Evolutionary conservation across 306 rosid species (phyloP), one percentile per base, ranked within the genome.

Genomic region (Pueraria montana): DNA sequence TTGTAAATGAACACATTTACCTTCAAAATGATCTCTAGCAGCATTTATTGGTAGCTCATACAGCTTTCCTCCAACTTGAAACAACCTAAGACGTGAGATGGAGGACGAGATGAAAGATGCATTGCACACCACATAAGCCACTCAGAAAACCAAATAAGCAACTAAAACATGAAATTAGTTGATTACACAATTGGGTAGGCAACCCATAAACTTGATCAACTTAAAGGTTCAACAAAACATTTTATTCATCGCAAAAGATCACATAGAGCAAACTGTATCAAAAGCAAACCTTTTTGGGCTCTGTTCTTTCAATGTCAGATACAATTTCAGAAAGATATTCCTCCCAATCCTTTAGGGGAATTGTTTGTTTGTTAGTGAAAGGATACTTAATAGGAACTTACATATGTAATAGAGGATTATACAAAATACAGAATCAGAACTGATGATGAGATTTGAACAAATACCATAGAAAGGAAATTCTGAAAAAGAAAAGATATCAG

Each of bases 11-110:
- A 58, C 7, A 21, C 16, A 11, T 55, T 55, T 55, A 56, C 32
- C 64, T 21, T 20, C 38, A 61, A 58, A 23, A 23, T 21, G 63
- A 55, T 55, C 27, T 55, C 63, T 55, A 55, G 13, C 26, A 20
- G 1, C 20, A 55, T 55, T 55, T 55, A 58, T 26, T 26, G 4
- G 40, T 27, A 5, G 40, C 18, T 27, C 10, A 62, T 27, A 26
- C 20, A 62, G 40, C 68, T 5, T 26, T 62, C 20, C 40, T 26
- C 18, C 2, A 62, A 62, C 40, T 62, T 12, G 68, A 62, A 62
- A 58, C 63, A 58, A 58, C 32, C 64, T 56, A 58, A 62, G 20
- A 26, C 68, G 27, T 26, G 40, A 62, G 68, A 62, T 62, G 40
- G 40, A 26, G 20, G 3, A 26, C 26, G 14, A 56, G 30, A 56